These are phyloP conservation scores for Solanum hybrid DNA, from an alignment of 305 asterid genomes.

Conservation along the genomic window DNA sequence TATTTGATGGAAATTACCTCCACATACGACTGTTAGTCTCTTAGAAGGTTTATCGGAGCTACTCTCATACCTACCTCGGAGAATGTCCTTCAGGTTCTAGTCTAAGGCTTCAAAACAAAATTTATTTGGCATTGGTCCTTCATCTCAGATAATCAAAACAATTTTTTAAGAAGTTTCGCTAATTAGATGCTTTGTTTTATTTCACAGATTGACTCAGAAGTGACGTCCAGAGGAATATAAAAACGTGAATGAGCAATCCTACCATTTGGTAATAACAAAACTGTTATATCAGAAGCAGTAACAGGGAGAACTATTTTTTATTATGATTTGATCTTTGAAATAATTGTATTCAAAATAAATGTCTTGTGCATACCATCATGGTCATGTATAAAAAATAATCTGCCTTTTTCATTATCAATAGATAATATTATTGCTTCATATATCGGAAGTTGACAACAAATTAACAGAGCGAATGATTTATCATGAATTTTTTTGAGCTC, in stretches of 20 bases:
- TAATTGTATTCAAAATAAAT: too few relatives aligned
- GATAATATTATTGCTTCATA: background rate
- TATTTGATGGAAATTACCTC: background rate
- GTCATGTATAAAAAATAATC: too few relatives aligned
- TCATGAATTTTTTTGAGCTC: background rate
- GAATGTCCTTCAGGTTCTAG: background rate
- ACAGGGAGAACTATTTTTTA: too few relatives aligned
- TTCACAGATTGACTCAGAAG: too few relatives aligned
- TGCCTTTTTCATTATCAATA: background rate
- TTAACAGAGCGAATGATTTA: background rate
- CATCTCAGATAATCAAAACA: background rate
- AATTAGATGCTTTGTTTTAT: too few relatives aligned
- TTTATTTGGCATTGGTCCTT: background rate
- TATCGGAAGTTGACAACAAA: background rate
- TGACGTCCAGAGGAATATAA: too few relatives aligned
- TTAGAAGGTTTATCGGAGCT: background rate
- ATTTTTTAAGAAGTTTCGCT: background rate
- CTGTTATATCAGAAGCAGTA: too few relatives aligned
- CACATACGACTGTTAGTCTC: background rate
- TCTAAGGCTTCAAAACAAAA: background rate
- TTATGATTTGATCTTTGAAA: too few relatives aligned
- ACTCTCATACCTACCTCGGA: background rate
- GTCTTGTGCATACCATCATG: too few relatives aligned
- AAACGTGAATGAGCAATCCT: too few relatives aligned
- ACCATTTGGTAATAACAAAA: too few relatives aligned